These are phyloP conservation scores for Alopecurus myosuroides DNA, from an alignment of 176 grass and related monocot genomes.

Conservation along the genomic window DNA sequence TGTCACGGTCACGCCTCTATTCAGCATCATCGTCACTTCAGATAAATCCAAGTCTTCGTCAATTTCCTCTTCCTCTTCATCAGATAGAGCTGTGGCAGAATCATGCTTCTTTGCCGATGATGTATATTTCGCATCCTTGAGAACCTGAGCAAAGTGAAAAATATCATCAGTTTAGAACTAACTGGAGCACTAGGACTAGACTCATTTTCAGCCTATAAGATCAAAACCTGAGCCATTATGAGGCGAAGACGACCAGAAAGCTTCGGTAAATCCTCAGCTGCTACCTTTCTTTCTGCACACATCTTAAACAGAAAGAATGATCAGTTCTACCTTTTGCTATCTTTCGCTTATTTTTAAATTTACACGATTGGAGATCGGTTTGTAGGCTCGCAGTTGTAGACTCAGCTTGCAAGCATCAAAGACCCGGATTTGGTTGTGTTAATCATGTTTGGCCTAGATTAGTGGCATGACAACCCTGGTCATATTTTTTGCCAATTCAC, in stretches of 20 bases:
- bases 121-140: slow-evolving; percentile 27
- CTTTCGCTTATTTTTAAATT: not conserved
- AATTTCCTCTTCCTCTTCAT: slow-evolving; percentile 58
- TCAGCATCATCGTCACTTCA: slow-evolving; percentile 36
- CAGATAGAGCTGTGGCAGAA: not conserved
- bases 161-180: not conserved
- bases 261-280: slow-evolving; percentile 57
- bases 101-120: slow-evolving; percentile 24
- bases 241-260: slow-evolving; percentile 74
- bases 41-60: slow-evolving; percentile 72
- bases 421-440: not conserved
- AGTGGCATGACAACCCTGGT: not conserved
- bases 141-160: slow-evolving; percentile 39
- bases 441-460: not conserved
- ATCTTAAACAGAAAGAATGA: slow-evolving; percentile 45
- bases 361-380: not conserved
- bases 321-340: not conserved
- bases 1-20: not conserved
- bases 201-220: slow-evolving; percentile 11
- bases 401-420: not conserved
- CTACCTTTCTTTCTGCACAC: slow-evolving; percentile 44
- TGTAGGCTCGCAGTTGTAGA: not conserved
- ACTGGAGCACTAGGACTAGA: not conserved
- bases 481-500: not conserved
- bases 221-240: slow-evolving; percentile 71